phyloP scores from a whole-genome alignment of 1,284 basidiomycete genomes.

The Volvariella surrecta region DNA sequence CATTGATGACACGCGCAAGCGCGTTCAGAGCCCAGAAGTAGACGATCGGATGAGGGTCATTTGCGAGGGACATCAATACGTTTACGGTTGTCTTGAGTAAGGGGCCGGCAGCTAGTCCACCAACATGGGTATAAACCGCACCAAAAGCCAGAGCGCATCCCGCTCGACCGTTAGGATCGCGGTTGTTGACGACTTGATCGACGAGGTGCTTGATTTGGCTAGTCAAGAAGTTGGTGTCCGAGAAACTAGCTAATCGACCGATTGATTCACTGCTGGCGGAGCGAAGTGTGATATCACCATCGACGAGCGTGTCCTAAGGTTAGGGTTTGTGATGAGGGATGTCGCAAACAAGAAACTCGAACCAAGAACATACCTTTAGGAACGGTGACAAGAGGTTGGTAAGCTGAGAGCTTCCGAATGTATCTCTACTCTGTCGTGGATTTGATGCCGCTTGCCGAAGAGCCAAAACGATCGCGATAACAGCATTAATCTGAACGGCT shows the following conservation, averaged over 20 bases:
- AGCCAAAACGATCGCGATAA: slow-evolving; percentile 74
- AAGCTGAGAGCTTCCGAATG: slow-evolving; percentile 63
- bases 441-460: slow-evolving; percentile 52
- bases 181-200: slow-evolving; percentile 94
- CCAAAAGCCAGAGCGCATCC: slow-evolving; percentile 94
- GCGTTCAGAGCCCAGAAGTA: slow-evolving; percentile 91
- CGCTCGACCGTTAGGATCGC: slow-evolving; percentile 87
- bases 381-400: slow-evolving; percentile 65
- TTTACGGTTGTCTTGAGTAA: slow-evolving; percentile 95
- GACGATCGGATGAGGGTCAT: slow-evolving; percentile 94
- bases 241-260: slow-evolving; percentile 80
- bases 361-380: slow-evolving; percentile 51
- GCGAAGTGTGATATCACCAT: slow-evolving; percentile 74
- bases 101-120: slow-evolving; percentile 89
- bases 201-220: slow-evolving; percentile 88
- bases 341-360: slow-evolving; percentile 2
- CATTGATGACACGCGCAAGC: slow-evolving; percentile 81
- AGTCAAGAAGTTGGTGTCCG: slow-evolving; percentile 81
- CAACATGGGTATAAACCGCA: slow-evolving; percentile 89
- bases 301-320: slow-evolving; percentile 71
- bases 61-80: slow-evolving; percentile 90
- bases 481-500: slow-evolving; percentile 79
- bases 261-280: slow-evolving; percentile 85
- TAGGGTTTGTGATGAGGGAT: too few species aligned
- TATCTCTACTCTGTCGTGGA: slow-evolving; percentile 56